phyloP scores from a whole-genome alignment of 371 early-diverging fungal species.

The Rhizomucor miehei region DNA sequence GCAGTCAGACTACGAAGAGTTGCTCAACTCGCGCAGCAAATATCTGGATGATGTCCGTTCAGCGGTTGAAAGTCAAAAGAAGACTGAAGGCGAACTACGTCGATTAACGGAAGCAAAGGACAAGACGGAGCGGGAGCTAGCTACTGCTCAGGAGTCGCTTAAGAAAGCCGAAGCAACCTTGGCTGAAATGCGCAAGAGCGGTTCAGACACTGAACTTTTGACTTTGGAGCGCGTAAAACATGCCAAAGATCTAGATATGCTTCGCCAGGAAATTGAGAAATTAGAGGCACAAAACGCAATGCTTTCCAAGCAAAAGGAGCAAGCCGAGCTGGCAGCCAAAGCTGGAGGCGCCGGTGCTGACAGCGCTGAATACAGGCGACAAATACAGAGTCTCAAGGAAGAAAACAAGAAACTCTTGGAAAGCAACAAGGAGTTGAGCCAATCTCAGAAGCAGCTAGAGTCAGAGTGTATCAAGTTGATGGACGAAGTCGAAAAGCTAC shows the following conservation, averaged over 20 bases:
- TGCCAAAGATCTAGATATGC: slow-evolving; percentile 25
- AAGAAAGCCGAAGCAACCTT: slow-evolving; percentile 17
- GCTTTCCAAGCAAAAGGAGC: slow-evolving; percentile 46
- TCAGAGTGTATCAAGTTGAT: slow-evolving; percentile 70
- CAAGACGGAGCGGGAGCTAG: slow-evolving; percentile 35
- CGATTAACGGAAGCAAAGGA: slow-evolving; percentile 40
- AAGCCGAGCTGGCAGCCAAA: slow-evolving; percentile 37
- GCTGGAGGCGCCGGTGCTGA: slow-evolving; percentile 11
- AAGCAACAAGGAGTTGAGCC: slow-evolving; percentile 52
- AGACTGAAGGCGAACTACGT: slow-evolving; percentile 42
- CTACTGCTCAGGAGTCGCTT: slow-evolving; percentile 19
- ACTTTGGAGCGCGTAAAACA: slow-evolving; percentile 29
- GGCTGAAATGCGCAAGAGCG: slow-evolving; percentile 16
- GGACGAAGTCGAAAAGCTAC: slow-evolving; percentile 74
- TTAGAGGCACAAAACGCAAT: slow-evolving; percentile 38
- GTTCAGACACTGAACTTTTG: slow-evolving; percentile 25
- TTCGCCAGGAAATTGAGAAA: slow-evolving; percentile 34
- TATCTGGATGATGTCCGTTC: slow-evolving; percentile 35
- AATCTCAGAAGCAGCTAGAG: slow-evolving; percentile 66
- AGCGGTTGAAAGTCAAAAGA: slow-evolving; percentile 44
- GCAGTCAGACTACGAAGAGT: slow-evolving; percentile 35
- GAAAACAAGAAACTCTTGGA: slow-evolving; percentile 55
- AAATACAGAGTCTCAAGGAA: slow-evolving; percentile 29
- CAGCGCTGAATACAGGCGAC: slow-evolving; percentile 18
- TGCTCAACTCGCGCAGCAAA: slow-evolving; percentile 29